Base-by-base conservation (phyloP, 208 protist genomes). In the Leishmania braziliensis region DNA sequence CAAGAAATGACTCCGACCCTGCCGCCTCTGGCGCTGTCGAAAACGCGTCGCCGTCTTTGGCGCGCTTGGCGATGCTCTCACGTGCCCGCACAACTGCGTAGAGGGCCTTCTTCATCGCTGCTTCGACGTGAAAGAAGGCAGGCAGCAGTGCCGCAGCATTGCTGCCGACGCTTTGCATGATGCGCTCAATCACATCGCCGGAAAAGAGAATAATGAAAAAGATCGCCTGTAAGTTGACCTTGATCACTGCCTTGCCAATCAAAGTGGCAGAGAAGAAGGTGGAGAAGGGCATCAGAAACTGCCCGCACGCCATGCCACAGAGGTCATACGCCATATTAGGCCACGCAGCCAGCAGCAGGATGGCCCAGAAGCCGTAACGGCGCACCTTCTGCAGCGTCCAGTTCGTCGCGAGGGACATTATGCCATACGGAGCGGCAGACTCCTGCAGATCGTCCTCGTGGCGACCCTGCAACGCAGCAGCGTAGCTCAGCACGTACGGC, bases 281-380 rank as follows among this genome's bases (percentile, higher is more conserved):
- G 88, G 90, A 97, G 82, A 99, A 99, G 29, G 98, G 98, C 86
- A 99, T 98, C 33, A 98, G 83, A 69, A 98, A 99, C 78, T 98
- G 95, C 16, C 98, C 98, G 84, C 98, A 99, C 50, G 97, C 96
- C 86, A 99, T 94, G 65, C 98, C 98, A 84, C 97, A 98, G 56
- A 99, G 87, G 88, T 99, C 98, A 84, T 99, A 99, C n/a, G 98
- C 92, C 89, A 98, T 98, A 83, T 99, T 99, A 48, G 98, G 98
- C 90, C 98, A 98, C 76, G 98, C 94, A 9, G 98, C 92, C 33
- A 99, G 93, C 69, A 98, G 82, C 48, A 99, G 81, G 51, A 99
- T 95, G 20, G 96, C 97, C 89, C 95, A 98, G 89, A 99, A 99
- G 69, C 97, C 97, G 86, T 94, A 97, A 5, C 86, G 91, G 86